Conservation (phyloP, 768 basidiomycete species). For the Lanmaoa pseudosensibilis region DNA sequence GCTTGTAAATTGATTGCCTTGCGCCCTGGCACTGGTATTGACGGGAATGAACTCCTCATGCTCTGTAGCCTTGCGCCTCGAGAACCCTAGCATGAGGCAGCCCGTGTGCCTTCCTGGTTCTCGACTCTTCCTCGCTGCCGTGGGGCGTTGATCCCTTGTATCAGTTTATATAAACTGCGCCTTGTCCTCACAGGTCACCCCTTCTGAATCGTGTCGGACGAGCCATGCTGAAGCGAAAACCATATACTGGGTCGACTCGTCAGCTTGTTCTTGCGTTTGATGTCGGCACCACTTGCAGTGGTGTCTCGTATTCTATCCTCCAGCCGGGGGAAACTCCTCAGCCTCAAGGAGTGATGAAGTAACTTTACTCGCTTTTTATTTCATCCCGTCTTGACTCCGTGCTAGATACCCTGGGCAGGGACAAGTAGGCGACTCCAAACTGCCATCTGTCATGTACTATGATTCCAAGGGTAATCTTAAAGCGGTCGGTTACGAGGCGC, state of each 20-base stretch:
- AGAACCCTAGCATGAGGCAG: constrained; percentile 1
- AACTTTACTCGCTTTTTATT: not conserved
- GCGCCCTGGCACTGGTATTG: not conserved
- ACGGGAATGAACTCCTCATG: constrained; percentile 4
- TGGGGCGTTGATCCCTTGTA: not conserved
- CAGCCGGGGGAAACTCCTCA: constrained; percentile 33
- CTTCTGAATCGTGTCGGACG: not conserved
- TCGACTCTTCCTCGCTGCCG: not conserved
- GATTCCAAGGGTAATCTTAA: constrained; percentile 37
- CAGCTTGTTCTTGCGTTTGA: constrained; percentile 40
- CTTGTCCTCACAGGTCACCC: not conserved
- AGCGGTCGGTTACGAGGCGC: constrained; percentile 43
- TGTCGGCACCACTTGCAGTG: constrained; percentile 39
- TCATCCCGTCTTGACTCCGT: not conserved
- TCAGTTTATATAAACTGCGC: constrained; percentile 5
- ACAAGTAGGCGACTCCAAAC: constrained; percentile 41
- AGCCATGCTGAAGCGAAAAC: constrained; percentile 32
- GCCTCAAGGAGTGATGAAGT: constrained; percentile 22
- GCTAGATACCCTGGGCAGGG: constrained; percentile 40
- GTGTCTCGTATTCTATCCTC: constrained; percentile 39
- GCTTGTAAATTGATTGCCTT: not conserved
- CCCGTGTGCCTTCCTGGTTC: not conserved
- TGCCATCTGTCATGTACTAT: constrained; percentile 49
- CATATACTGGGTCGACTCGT: constrained; percentile 33
- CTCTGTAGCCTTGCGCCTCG: not conserved